These are phyloP conservation scores for Russula sp. DNA, from an alignment of 768 basidiomycete genomes.

Conservation along the genomic window DNA sequence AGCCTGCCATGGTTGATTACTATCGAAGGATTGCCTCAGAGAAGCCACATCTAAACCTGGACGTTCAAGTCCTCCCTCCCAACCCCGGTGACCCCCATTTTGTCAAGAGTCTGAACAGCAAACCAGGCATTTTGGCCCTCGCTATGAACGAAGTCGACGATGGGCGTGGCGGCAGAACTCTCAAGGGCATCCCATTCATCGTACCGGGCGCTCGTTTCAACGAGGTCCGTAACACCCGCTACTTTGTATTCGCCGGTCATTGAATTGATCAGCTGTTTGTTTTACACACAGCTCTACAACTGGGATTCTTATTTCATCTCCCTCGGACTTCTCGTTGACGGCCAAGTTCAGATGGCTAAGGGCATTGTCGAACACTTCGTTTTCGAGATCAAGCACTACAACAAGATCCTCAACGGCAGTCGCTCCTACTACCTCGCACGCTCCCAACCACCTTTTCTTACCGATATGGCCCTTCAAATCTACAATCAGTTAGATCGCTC, in stretches of 20 bases:
- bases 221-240: conserved; percentile 53
- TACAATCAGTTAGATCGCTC: conserved; percentile 93
- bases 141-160: conserved; percentile 93
- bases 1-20: conserved; percentile 93
- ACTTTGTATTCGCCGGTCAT: not conserved
- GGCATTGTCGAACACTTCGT: conserved; percentile 99
- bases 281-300: conserved; percentile 67
- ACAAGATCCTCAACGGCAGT: conserved; percentile 95
- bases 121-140: conserved; percentile 90
- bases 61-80: conserved; percentile 85
- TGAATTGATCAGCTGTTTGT: not conserved
- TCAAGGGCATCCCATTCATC: conserved; percentile 95
- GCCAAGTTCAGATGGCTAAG: conserved; percentile 90
- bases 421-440: conserved; percentile 94
- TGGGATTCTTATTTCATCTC: conserved; percentile 96
- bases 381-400: conserved; percentile 97
- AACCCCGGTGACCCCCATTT: conserved; percentile 84
- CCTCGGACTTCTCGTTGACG: conserved; percentile 92
- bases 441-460: conserved; percentile 96
- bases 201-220: conserved; percentile 96
- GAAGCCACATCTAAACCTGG: conserved; percentile 91
- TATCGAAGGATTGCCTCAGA: conserved; percentile 87
- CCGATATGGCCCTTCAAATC: conserved; percentile 97
- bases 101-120: conserved; percentile 90
- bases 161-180: conserved; percentile 67